These are phyloP conservation scores for Posidonia australis DNA, from an alignment of 106 monocot species.

Conservation along the genomic window DNA sequence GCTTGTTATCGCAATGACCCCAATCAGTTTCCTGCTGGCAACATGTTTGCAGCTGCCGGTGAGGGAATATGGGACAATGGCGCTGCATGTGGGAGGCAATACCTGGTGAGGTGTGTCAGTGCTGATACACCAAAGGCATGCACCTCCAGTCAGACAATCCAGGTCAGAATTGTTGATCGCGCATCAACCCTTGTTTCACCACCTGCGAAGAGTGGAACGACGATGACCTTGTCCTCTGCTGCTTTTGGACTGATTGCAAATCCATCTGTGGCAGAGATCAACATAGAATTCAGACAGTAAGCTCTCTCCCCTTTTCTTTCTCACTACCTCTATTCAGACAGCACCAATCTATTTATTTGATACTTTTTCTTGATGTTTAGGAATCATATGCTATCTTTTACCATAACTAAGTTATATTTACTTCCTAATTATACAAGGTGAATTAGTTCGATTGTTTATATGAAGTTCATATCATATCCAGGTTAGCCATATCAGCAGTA, in stretches of 20 bases:
- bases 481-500: too few species aligned
- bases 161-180: conserved; percentile 5
- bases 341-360: too few species aligned
- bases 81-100: conserved; percentile 7
- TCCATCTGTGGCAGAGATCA: not conserved
- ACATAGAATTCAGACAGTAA: conserved; percentile 6
- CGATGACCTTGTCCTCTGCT: not conserved
- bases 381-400: too few species aligned
- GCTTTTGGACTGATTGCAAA: not conserved
- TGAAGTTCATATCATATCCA: too few species aligned
- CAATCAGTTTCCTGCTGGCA: not conserved
- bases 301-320: not conserved
- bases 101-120: conserved; percentile 6
- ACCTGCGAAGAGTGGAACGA: not conserved
- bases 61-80: conserved; percentile 12
- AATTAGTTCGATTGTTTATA: too few species aligned
- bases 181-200: not conserved
- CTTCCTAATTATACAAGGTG: too few species aligned
- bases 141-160: not conserved
- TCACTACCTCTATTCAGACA: too few species aligned
- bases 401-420: too few species aligned
- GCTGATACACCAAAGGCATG: not conserved
- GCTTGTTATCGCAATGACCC: not conserved
- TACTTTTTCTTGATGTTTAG: too few species aligned
- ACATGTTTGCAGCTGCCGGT: conserved; percentile 2